Percentiles rank a stretch among this genome's conserved stretches.
Conservation (phyloP, 2,329 filamentous ascomycete species). For the Rosellinia necatrix region DNA sequence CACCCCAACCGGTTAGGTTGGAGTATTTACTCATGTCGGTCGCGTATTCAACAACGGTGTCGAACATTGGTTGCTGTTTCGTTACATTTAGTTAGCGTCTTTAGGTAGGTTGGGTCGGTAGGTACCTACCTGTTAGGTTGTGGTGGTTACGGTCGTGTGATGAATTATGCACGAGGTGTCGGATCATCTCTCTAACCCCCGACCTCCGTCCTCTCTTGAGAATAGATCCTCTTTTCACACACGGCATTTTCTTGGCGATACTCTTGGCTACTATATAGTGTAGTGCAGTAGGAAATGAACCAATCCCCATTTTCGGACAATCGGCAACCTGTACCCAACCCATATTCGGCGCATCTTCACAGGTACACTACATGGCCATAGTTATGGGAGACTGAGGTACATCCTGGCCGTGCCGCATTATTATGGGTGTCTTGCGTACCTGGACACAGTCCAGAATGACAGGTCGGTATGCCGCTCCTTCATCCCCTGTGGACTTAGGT, state of each 20-base stretch:
- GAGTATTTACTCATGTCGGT: too few relatives aligned
- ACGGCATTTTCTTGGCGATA: slow-evolving; percentile 4
- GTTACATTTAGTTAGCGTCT: too few relatives aligned
- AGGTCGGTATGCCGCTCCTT: too few relatives aligned
- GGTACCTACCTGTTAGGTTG: too few relatives aligned
- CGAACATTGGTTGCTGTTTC: too few relatives aligned
- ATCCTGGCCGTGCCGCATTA: neutral
- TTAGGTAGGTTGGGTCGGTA: too few relatives aligned
- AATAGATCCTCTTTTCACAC: slow-evolving; percentile 8
- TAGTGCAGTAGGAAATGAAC: slow-evolving; percentile 14
- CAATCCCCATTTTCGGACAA: slow-evolving; percentile 4
- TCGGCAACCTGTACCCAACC: slow-evolving; percentile 4
- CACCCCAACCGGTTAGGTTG: too few relatives aligned
- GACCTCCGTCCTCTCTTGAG: neutral
- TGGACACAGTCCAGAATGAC: too few relatives aligned
- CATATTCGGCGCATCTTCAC: neutral
- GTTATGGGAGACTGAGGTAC: neutral
- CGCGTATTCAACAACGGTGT: too few relatives aligned
- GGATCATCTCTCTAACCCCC: neutral
- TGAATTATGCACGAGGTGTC: too few relatives aligned
- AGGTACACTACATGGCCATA: neutral
- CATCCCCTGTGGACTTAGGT: too few relatives aligned
- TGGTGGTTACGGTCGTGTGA: too few relatives aligned
- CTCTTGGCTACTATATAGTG: neutral
- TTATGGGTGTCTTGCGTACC: neutral